Evolutionary conservation across 371 early-diverging fungal genomes (phyloP).

Genomic region (Haplosporangium sp.): DNA sequence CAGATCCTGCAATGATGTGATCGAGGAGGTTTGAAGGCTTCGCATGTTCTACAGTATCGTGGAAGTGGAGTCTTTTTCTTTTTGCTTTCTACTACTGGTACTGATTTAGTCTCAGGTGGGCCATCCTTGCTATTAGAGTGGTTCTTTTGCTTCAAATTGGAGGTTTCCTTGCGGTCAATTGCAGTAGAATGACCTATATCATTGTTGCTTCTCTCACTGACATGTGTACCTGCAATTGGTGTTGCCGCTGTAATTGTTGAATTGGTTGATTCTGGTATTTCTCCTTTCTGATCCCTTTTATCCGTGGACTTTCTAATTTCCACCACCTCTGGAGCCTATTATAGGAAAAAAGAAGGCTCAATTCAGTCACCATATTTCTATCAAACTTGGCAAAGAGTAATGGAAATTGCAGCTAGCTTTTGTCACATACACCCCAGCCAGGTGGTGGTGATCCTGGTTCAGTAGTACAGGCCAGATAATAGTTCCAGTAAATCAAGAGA

Average conservation of each 20-base stretch:
- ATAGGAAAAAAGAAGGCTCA: neutral
- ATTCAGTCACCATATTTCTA: neutral
- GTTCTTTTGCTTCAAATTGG: constrained; percentile 2
- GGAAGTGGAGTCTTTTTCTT: constrained; percentile 56
- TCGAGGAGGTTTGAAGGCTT: constrained; percentile 83
- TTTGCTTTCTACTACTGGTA: constrained; percentile 4
- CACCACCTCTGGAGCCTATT: constrained; percentile 7
- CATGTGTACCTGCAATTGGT: neutral
- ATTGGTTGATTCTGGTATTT: neutral
- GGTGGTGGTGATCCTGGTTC: constrained; percentile 86
- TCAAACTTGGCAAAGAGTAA: too few relatives aligned
- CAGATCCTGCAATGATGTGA: constrained; percentile 88
- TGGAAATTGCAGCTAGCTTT: too few relatives aligned
- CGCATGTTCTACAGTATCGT: constrained; percentile 83
- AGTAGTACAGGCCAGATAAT: constrained; percentile 80
- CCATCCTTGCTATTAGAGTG: constrained; percentile 2
- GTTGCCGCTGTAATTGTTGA: neutral
- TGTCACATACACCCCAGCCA: constrained; percentile 66
- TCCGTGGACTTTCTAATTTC: neutral
- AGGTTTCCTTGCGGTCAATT: constrained; percentile 2
- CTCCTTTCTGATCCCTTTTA: constrained; percentile 2
- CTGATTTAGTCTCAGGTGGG: neutral
- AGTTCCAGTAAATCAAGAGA: constrained; percentile 67
- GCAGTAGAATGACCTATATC: constrained; percentile 19
- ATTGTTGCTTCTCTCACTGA: neutral